phyloP scores from a whole-genome alignment of 148 eudicot genomes.

The Vaccinium vitisidaea region DNA sequence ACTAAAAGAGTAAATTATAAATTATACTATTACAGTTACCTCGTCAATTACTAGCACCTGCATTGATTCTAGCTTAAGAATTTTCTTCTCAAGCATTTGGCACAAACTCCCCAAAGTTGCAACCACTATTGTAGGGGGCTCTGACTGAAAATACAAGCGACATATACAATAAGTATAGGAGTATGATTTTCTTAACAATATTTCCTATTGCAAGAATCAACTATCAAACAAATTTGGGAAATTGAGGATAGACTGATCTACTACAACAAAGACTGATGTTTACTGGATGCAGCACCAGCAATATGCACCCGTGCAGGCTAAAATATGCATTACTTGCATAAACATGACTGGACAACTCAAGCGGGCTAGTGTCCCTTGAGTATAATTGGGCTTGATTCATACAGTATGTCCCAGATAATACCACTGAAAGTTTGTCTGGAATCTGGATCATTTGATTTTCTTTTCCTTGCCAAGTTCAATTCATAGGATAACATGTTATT shows the following conservation, averaged over 20 bases:
- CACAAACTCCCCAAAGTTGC: conserved; percentile 83
- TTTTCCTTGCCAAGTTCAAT: neutral
- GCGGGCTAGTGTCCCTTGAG: neutral
- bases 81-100: conserved; percentile 83
- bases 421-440: neutral
- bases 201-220: conserved; percentile 6
- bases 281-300: neutral
- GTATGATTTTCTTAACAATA: neutral
- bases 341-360: neutral
- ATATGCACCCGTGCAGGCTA: neutral
- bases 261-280: neutral
- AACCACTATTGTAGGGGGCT: conserved; percentile 86
- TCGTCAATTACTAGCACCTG: conserved; percentile 83
- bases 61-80: conserved; percentile 61
- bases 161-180: neutral
- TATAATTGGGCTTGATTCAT: neutral
- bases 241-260: neutral
- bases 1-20: neutral
- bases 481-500: neutral
- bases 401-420: neutral
- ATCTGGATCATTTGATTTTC: neutral
- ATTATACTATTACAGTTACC: conserved; percentile 36
- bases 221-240: neutral
- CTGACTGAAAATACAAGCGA: conserved; percentile 51
- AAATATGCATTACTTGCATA: neutral